Percentiles rank a stretch among this genome's conserved stretches.
Conservation (phyloP, 441 rosid species). For the Theobroma grandiflorum region DNA sequence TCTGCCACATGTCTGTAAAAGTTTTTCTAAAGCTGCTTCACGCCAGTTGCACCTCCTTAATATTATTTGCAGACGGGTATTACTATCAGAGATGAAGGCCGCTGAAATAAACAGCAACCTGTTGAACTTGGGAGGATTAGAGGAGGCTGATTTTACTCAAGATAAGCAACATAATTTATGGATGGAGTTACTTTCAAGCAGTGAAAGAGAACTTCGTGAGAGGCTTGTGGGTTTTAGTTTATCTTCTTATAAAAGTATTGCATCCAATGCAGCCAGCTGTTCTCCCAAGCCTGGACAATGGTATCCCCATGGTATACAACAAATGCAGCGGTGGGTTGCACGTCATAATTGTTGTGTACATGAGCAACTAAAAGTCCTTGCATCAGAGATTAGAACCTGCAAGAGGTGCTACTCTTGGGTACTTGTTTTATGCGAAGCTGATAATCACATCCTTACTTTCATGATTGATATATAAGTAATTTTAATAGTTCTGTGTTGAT, state of each 20-base stretch:
- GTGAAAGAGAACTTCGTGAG: constrained; percentile 85
- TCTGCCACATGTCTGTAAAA: constrained; percentile 47
- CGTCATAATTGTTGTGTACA: constrained; percentile 38
- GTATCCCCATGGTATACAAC: constrained; percentile 74
- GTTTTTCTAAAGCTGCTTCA: constrained; percentile 55
- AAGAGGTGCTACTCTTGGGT: constrained; percentile 50
- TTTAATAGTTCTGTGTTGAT: neutral
- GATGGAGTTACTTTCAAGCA: constrained; percentile 64
- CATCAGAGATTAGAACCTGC: constrained; percentile 48
- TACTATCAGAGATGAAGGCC: constrained; percentile 60
- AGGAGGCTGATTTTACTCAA: constrained; percentile 23
- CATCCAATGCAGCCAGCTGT: constrained; percentile 36
- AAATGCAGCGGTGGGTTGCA: constrained; percentile 80
- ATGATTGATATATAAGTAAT: neutral
- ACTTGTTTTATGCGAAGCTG: neutral
- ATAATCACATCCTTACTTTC: neutral
- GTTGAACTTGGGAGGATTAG: constrained; percentile 35
- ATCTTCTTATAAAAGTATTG: constrained; percentile 47
- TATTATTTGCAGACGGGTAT: constrained; percentile 68
- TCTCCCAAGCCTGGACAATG: constrained; percentile 44
- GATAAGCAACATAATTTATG: constrained; percentile 53
- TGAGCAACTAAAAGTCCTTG: constrained; percentile 53
- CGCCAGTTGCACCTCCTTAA: constrained; percentile 84
- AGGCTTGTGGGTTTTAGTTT: constrained; percentile 74
- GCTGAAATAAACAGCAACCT: constrained; percentile 60